These are phyloP conservation scores for Pestalotiopsis sp. DNA, from an alignment of 2,329 filamentous ascomycete species.

Conservation along the genomic window DNA sequence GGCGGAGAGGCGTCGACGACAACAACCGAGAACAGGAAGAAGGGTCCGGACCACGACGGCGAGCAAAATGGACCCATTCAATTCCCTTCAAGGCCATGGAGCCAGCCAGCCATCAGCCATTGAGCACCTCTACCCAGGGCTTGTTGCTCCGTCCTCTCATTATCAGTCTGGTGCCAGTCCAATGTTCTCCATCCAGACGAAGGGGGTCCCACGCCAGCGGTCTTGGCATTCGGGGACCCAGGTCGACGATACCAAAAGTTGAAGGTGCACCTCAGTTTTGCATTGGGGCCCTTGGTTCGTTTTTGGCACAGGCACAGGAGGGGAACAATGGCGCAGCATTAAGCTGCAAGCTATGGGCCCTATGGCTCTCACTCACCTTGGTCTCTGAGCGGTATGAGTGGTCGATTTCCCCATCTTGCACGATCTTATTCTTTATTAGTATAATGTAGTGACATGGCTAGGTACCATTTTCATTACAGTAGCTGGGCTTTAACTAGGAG, in stretches of 20 bases:
- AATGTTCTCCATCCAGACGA: neutral
- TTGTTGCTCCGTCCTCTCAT: neutral
- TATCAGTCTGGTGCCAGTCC: neutral
- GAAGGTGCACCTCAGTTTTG: neutral
- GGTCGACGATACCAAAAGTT: slow-evolving; percentile 3
- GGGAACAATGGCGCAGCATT: neutral
- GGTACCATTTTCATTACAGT: neutral
- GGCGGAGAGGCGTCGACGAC: neutral
- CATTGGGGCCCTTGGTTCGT: neutral
- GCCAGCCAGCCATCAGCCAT: neutral
- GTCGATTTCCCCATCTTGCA: neutral
- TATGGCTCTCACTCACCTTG: no score
- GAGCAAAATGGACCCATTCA: neutral
- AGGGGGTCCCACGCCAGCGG: neutral
- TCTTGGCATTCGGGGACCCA: slow-evolving; percentile 7
- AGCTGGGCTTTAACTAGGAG: no score
- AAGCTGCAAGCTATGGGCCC: neutral
- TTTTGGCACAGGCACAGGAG: neutral
- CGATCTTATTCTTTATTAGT: neutral
- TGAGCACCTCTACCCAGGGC: neutral
- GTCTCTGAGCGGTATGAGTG: no score
- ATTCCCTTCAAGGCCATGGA: neutral
- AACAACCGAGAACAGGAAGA: neutral
- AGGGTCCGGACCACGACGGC: neutral
- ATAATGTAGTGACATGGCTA: neutral